Evolutionary conservation across 2,329 filamentous ascomycete genomes (phyloP).

Genomic region (Penicillium corylophilum): DNA sequence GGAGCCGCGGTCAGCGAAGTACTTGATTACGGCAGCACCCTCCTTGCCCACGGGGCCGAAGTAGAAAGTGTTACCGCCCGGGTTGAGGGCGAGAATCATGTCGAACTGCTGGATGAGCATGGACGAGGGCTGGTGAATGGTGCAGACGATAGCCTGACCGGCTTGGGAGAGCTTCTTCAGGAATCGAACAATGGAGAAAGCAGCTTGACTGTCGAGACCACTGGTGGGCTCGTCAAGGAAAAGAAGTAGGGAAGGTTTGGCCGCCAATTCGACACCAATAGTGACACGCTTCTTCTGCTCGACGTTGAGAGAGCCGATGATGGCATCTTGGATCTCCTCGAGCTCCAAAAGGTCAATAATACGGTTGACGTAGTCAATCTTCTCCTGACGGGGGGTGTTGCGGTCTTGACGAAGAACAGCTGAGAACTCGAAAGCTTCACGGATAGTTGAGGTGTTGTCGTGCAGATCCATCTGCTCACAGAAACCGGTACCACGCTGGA

Average conservation of each 20-base stretch:
- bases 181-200: conserved; percentile 67
- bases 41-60: conserved; percentile 71
- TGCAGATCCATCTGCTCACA: conserved; percentile 73
- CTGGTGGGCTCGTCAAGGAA: conserved; percentile 73
- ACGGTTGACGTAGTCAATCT: conserved; percentile 65
- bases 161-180: conserved; percentile 65
- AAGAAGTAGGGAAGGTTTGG: conserved; percentile 65
- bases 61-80: conserved; percentile 69
- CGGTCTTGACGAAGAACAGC: conserved; percentile 63
- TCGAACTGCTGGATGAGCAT: conserved; percentile 71
- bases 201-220: conserved; percentile 68
- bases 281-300: conserved; percentile 71
- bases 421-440: conserved; percentile 68
- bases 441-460: conserved; percentile 64
- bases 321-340: conserved; percentile 64
- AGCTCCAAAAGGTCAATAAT: conserved; percentile 67
- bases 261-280: conserved; percentile 71
- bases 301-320: conserved; percentile 64
- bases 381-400: conserved; percentile 56
- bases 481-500: conserved; percentile 69
- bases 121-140: conserved; percentile 70
- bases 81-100: conserved; percentile 68
- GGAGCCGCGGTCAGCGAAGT: conserved; percentile 66
- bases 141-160: conserved; percentile 71
- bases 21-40: conserved; percentile 63